Base-by-base conservation (phyloP, 2,329 filamentous ascomycete genomes). In the Cercospora sojina region DNA sequence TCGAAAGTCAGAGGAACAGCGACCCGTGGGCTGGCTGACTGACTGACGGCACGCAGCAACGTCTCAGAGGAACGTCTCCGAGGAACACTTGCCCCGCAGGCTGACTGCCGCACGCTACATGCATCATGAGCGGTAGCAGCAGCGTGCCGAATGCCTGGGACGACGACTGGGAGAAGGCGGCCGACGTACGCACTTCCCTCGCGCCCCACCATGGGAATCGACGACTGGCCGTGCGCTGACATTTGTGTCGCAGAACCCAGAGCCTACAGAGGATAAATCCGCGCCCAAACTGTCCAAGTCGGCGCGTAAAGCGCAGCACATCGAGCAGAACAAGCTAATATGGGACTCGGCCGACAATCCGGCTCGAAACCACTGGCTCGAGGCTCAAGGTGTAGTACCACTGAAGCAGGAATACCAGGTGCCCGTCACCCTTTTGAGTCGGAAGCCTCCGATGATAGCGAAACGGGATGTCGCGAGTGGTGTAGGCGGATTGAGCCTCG, bases 271-370 rank as follows among this genome's bases (percentile, higher is more conserved):
- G 43, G 59, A 67, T 32, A 70, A 77, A 38, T 74, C 77, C 55
- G 79, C 79, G 51, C 67, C 71, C 7, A 87, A 86, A 72, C 77
- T 92, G 67, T 88, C 87, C 70, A 93, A 91, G 75, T 88, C 91
- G 3, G 90, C 97, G 79, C 88, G 90, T 49, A 84, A 91, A 69
- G 91, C 91, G 12, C 87, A 90, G 76, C 94, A 98, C 77, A 87
- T 86, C 29, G 92, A 97, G 77, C 86, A 89, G 62, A 96, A 97
- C 77, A 88, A 89, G 74, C 90, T 91, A 78, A 81, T 97, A 64
- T 97, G 94, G 94, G 88, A 95, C 75, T 89, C 92, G 75, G 94
- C 93, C 90, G 92, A 97, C 79, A 83, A 90, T 8, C 87, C 89
- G 16, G 85, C 92, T 69, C 88, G 90, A 10, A 88, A 90, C 74